Base-by-base conservation (phyloP, 2,329 filamentous ascomycete species). In the Allantophomopsis lycopodina region DNA sequence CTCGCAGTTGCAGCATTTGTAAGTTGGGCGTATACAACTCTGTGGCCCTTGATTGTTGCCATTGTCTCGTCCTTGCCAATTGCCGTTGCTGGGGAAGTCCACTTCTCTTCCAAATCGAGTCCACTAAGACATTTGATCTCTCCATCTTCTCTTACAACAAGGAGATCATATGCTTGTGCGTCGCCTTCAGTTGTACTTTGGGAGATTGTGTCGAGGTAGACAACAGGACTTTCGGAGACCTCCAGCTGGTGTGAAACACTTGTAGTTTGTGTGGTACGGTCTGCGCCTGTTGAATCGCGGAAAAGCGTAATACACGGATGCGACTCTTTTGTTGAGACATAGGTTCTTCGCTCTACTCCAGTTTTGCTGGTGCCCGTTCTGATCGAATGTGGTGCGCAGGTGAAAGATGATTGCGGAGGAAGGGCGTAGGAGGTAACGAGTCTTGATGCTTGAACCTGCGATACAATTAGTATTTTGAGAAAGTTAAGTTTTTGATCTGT, bases 391-490 rank as follows among this genome's bases (percentile, higher is more conserved):
- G 75, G 69, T 7, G 75, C 57, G 55, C 76, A 79, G 40, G 73
- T 73, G 53, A 81, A 77, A 38, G 65, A 66, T 39, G 76, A 70
- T 55, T 79, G 73, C 2, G 76, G 77, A 18, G 76, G 72, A 44
- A 81, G 69, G 16, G 76, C 75, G 54, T 80, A 80, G 2, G 76
- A 80, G 6, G 76, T 79, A 49, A 80, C 67, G 44, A 79, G 61
- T 44, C 71, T 66, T 5, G 75, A 71, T 3, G 73, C 69, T 3
- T 74, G 66, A 35, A 79, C 64, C 76, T 81, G 46, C 42, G 21
- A 20, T 34, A 23, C 21, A 34, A 32, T 44, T 41, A 49, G 41
- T 28, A n/a, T 8, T 14, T n/a, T 32, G 16, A 33, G 39, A 36
- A 55, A 16, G 12, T 17, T 28, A 5, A 7, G 4, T 10, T 14